Conservation (phyloP, 1,284 basidiomycete species). For the Cryptococcus jaspeensis region DNA sequence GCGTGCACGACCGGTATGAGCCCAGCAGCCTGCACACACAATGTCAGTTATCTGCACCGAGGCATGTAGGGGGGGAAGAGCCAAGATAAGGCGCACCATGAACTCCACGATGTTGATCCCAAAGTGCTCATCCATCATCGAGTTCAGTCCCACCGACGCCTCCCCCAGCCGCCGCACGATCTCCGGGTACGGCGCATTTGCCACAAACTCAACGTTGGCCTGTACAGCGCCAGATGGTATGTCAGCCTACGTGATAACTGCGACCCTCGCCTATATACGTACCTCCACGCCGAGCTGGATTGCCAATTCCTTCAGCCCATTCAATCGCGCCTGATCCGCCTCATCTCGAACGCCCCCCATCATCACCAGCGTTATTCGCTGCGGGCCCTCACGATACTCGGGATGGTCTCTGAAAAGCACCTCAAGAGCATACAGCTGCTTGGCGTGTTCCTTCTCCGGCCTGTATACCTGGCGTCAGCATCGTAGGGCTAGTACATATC, state of each 20-base stretch:
- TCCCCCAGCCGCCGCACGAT: slow-evolving; percentile 68
- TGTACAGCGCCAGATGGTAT: slow-evolving; percentile 46
- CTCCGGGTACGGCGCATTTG: slow-evolving; percentile 76
- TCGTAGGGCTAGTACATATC: not conserved
- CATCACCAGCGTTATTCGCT: slow-evolving; percentile 51
- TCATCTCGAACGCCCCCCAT: slow-evolving; percentile 81
- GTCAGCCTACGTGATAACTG: too few relatives aligned
- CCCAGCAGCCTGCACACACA: slow-evolving; percentile 71
- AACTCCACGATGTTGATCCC: slow-evolving; percentile 98
- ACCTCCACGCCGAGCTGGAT: slow-evolving; percentile 67
- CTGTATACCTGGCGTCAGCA: slow-evolving; percentile 13
- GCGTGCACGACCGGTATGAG: slow-evolving; percentile 89
- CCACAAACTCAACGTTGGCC: slow-evolving; percentile 71
- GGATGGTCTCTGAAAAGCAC: slow-evolving; percentile 63
- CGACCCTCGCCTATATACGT: slow-evolving; percentile 12
- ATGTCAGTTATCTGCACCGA: slow-evolving; percentile 3
- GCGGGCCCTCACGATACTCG: slow-evolving; percentile 49
- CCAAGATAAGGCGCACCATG: slow-evolving; percentile 64
- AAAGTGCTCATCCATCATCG: slow-evolving; percentile 99
- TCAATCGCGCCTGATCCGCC: slow-evolving; percentile 70
- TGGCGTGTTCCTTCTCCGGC: slow-evolving; percentile 91
- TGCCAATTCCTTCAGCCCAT: slow-evolving; percentile 61
- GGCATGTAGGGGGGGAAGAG: not conserved
- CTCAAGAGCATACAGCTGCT: slow-evolving; percentile 72
- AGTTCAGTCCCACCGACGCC: slow-evolving; percentile 84